phyloP scores from a whole-genome alignment of 805 yeast genomes.

The Peterozyma xylosa region DNA sequence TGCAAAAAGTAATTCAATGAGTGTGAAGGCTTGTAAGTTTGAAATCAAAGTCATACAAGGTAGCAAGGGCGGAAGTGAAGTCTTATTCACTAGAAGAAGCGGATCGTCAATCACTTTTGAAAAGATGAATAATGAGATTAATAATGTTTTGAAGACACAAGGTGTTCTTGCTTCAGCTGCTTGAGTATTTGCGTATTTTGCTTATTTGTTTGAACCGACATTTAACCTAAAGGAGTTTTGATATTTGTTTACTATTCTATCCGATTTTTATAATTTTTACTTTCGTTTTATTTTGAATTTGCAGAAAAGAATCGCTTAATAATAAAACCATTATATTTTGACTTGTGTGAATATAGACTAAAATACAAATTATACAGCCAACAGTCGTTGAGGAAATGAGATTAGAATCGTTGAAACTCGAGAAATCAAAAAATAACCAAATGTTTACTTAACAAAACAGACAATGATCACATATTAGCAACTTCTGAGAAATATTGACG shows the following conservation, averaged over 20 bases:
- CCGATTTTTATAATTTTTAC: neutral
- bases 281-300: constrained; percentile 4
- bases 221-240: no score
- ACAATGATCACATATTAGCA: constrained; percentile 20
- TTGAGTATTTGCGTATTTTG: no score
- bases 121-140: constrained; percentile 54
- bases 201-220: no score
- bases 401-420: no score
- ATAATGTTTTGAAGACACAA: constrained; percentile 58
- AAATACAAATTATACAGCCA: no score
- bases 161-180: constrained; percentile 27
- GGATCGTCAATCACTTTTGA: constrained; percentile 60
- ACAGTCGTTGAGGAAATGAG: no score
- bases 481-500: constrained; percentile 87
- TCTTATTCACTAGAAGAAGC: constrained; percentile 52
- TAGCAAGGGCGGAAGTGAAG: constrained; percentile 37
- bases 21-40: constrained; percentile 58
- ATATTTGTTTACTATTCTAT: no score
- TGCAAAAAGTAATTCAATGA: constrained; percentile 52
- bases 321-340: no score
- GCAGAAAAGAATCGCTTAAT: neutral
- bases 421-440: no score
- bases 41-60: constrained; percentile 42
- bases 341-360: no score
- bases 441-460: no score